Conservation (phyloP, 192 early-diverging fungal species). For the Mortierella antarctica region DNA sequence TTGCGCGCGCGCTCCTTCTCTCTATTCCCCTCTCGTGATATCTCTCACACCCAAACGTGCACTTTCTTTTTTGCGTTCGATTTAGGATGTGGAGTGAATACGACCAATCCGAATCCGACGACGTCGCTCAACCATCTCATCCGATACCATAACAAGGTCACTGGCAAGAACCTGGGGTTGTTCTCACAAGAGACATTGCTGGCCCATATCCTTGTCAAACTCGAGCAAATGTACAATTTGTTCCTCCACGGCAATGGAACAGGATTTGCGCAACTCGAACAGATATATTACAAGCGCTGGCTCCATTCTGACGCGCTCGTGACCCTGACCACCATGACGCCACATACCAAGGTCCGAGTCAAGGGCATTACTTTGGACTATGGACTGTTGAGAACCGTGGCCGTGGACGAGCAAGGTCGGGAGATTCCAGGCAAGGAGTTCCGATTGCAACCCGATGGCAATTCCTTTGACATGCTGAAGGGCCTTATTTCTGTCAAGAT, state of each 20-base stretch:
- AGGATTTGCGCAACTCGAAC: constrained; percentile 78
- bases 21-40: background rate
- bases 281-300: constrained; percentile 88
- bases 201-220: constrained; percentile 72
- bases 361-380: constrained; percentile 78
- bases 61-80: background rate
- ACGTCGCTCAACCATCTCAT: constrained; percentile 89
- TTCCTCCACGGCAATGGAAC: constrained; percentile 67
- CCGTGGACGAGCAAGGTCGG: constrained; percentile 55
- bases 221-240: constrained; percentile 80
- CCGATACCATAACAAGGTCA: constrained; percentile 61
- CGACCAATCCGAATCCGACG: constrained; percentile 86
- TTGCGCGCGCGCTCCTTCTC: background rate
- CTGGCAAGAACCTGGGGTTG: constrained; percentile 59
- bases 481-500: constrained; percentile 83
- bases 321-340: constrained; percentile 36
- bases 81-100: constrained; percentile 88
- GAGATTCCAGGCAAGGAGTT: constrained; percentile 26
- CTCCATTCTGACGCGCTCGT: constrained; percentile 73
- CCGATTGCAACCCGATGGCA: constrained; percentile 92
- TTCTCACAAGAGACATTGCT: constrained; percentile 77
- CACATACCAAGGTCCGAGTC: constrained; percentile 66
- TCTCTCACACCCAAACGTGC: background rate
- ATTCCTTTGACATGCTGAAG: constrained; percentile 97
- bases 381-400: constrained; percentile 81